phyloP scores from a whole-genome alignment of 345 rosid species.

The Salix viminalis region DNA sequence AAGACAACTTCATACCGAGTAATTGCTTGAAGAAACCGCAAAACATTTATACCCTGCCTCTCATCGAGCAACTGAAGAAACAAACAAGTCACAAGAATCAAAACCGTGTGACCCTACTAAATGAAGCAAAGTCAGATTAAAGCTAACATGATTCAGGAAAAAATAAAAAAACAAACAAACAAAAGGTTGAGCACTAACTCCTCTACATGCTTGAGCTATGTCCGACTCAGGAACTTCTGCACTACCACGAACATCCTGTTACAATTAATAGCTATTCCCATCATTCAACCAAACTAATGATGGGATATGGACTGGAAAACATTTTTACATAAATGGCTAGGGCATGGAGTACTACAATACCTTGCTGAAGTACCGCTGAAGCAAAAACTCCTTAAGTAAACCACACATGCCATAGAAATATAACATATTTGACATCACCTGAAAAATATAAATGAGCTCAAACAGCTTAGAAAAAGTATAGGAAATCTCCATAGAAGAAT shows the following conservation, averaged over 20 bases:
- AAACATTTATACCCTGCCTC: constrained; percentile 26
- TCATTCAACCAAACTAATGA: background rate
- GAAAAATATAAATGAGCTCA: background rate
- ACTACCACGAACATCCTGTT: constrained; percentile 29
- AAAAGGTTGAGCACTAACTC: constrained; percentile 11
- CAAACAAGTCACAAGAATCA: background rate
- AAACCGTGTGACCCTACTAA: background rate
- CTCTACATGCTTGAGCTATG: constrained; percentile 27
- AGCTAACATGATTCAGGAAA: background rate
- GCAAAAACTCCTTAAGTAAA: constrained; percentile 24
- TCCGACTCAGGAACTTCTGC: constrained; percentile 27
- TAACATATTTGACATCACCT: constrained; percentile 28
- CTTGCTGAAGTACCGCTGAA: constrained; percentile 32
- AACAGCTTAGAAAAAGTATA: background rate
- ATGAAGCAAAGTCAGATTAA: background rate
- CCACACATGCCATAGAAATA: constrained; percentile 32
- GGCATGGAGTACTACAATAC: background rate
- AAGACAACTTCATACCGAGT: constrained; percentile 7
- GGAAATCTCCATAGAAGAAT: background rate
- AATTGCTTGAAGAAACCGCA: constrained; percentile 25
- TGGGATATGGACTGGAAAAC: background rate
- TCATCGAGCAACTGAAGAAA: constrained; percentile 27
- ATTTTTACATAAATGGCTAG: background rate
- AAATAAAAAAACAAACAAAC: background rate
- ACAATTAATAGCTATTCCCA: background rate